Base-by-base conservation (phyloP, 192 early-diverging fungal genomes). In the Pecoramyces ruminantium region DNA sequence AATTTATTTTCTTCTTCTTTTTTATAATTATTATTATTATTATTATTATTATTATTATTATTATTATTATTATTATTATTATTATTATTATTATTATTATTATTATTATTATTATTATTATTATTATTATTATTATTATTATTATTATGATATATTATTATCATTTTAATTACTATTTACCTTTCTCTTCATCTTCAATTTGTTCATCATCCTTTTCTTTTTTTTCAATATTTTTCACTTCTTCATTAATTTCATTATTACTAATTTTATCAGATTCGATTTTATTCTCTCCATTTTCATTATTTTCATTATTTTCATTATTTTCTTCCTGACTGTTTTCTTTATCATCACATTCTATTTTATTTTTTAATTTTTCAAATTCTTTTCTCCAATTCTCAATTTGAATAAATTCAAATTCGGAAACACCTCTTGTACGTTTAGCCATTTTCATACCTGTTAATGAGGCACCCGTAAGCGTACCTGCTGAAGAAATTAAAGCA, bases 401-500 rank as follows among this genome's bases (percentile, higher is more conserved):
- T n/a, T 67, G 51, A 9, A 67, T n/a, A n/a, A 67, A 67, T 67
- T 67, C 94, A 82, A 97, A 97, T 80, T 93, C 92, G 80, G 89
- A 88, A 25, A 96, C 93, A 30, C 95, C 93, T 78, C 90, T 88
- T 16, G 94, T 98, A 78, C 97, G 92, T 38, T 94, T 92, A 21
- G 91, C 89, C 89, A 97, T 97, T 83, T 94, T 94, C 77, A 89
- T 89, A 79, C 90, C 92, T 29, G 89, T 89, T 38, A 92, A 82
- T 9, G 92, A 86, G 77, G 86, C 88, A 58, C 97, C 97, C 9
- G 95, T 95, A 81, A 96, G 85, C 15, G 94, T 94, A 16, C 95
- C 97, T 28, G 93, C 93, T 38, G 93, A 91, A 0, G 96, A 95
- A 80, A 98, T 97, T 38, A 98, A 86, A 13, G 95, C 97, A 78